Evolutionary conservation across 139 green algal species (phyloP).

Genomic region (Chlamydomonas applanata): DNA sequence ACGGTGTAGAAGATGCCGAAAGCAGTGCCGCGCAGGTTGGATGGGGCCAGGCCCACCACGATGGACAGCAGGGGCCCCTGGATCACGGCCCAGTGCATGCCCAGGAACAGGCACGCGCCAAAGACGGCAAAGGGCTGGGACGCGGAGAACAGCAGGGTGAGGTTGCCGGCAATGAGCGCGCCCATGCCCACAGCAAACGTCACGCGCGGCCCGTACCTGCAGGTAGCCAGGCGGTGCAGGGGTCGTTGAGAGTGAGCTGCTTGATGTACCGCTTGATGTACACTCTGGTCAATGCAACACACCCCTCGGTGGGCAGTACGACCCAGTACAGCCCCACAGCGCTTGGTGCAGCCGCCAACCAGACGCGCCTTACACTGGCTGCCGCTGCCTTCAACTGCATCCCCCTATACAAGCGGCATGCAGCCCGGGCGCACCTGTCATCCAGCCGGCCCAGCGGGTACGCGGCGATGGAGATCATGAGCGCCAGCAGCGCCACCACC

Average conservation of each 20-base stretch:
- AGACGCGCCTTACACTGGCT: too few relatives aligned
- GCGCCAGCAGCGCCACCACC: constrained; percentile 45
- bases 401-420: too few relatives aligned
- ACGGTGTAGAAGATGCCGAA: constrained; percentile 69
- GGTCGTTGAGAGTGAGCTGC: too few relatives aligned
- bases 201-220: constrained; percentile 25
- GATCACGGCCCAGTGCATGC: constrained; percentile 54
- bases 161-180: constrained; percentile 46
- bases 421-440: constrained; percentile 53
- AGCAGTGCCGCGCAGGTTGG: constrained; percentile 51
- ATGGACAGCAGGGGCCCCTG: constrained; percentile 56
- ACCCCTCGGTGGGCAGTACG: too few relatives aligned
- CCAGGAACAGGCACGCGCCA: constrained; percentile 45
- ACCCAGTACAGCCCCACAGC: too few relatives aligned
- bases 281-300: too few relatives aligned
- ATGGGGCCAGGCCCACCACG: constrained; percentile 45
- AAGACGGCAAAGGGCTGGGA: constrained; percentile 49
- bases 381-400: too few relatives aligned
- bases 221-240: neutral
- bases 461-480: constrained; percentile 46
- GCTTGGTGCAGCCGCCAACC: too few relatives aligned
- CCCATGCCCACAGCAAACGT: constrained; percentile 58
- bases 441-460: constrained; percentile 57
- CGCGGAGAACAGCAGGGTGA: constrained; percentile 42
- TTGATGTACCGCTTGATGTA: too few relatives aligned